Evolutionary conservation across 2,329 filamentous ascomycete species (phyloP), one percentile per base, ranked within the genome.

Genomic region (Fusarium sp.): DNA sequence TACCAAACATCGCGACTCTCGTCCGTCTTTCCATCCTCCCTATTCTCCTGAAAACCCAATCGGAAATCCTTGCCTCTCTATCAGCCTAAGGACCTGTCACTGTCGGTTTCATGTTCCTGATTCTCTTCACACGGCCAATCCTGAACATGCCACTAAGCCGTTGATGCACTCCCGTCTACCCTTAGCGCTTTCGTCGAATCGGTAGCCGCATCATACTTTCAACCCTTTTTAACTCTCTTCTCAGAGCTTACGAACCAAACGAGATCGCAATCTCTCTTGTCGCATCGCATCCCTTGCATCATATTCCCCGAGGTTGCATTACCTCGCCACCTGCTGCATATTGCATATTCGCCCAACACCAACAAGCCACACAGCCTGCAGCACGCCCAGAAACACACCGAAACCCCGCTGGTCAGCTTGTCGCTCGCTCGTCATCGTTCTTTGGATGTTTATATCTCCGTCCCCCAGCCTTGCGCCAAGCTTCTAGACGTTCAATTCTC

Each of bases 391-490:
- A 58, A 65, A 68, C 61, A 52, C 51, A 38, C 54, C 58, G 51
- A 52, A 57, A 65, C 72, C 70, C 70, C 71, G 69, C 71, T 44
- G 55, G 51, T 67, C 67, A 70, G 57, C 69, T 70, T 70, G 69
- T 61, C 43, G 52, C 51, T 71, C 46, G 52, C 43, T 71, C 59
- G 51, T 69, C 69, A 69, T 70, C 48, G 40, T 40, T 30, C 44
- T 43, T 48, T 58, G 51, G 52, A 44, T 65, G 60, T 56, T 46
- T 61, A 65, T 61, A 61, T 20, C 55, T 70, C 70, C 45, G 43
- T 64, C 46, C n/a, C 45, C 58, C 62, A 49, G 63, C 62, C 56
- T 58, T 68, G 67, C 67, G 63, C 67, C 41, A 59, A 60, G 38
- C 51, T 46, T 40, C 46, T 65, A 48, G 45, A 70, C 30, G 24